Evolutionary conservation across 2,329 filamentous ascomycete genomes (phyloP).

Genomic region (Botrytis galanthina): DNA sequence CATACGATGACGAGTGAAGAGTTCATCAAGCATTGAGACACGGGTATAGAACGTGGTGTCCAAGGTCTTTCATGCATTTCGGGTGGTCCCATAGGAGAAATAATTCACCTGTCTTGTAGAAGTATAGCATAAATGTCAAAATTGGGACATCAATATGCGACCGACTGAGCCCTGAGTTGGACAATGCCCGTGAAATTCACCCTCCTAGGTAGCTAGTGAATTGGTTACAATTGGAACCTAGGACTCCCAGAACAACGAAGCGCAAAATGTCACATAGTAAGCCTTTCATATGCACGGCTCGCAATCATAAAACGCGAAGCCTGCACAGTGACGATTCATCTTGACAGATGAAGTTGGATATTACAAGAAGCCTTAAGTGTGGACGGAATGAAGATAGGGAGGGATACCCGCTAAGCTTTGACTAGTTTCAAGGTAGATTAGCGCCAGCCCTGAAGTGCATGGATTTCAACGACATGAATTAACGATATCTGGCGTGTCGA

Average conservation of each 20-base stretch:
- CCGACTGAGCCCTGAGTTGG: background rate
- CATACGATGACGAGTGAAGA: background rate
- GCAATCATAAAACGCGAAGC: too few relatives aligned
- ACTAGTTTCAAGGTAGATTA: background rate
- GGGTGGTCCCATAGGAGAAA: background rate
- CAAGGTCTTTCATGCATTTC: background rate
- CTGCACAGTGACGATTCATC: background rate
- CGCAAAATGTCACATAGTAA: background rate
- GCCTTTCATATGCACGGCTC: background rate
- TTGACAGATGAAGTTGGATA: background rate
- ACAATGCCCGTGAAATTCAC: background rate
- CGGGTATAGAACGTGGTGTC: background rate
- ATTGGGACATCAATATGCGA: background rate
- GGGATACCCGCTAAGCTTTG: background rate
- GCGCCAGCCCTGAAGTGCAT: background rate
- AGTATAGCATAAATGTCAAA: too few relatives aligned
- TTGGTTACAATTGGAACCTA: background rate
- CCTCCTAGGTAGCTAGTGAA: background rate
- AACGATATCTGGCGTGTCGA: background rate
- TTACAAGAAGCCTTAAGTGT: background rate
- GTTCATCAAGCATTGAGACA: background rate
- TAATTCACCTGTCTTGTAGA: background rate
- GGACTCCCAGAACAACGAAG: background rate
- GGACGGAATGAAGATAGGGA: background rate
- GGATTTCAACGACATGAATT: background rate